Evolutionary conservation across 2,329 filamentous ascomycete species (phyloP).

Genomic region (Seiridium unicorne): DNA sequence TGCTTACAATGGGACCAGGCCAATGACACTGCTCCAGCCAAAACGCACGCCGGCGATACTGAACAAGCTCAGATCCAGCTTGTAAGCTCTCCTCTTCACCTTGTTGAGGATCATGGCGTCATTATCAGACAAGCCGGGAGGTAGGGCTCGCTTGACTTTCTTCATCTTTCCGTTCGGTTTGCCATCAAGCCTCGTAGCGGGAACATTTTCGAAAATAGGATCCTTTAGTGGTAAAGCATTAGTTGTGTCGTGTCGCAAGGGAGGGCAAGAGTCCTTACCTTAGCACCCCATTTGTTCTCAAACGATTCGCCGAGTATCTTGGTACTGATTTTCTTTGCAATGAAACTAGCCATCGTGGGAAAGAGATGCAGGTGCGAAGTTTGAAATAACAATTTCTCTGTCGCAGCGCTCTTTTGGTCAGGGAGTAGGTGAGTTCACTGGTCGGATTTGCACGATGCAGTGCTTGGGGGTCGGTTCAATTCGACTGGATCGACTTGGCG

Average conservation of each 20-base stretch:
- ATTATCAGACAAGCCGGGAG: constrained; percentile 76
- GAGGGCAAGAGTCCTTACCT: constrained; percentile 18
- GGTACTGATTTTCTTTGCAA: constrained; percentile 55
- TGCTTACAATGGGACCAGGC: constrained; percentile 75
- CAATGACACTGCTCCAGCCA: constrained; percentile 87
- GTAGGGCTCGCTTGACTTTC: constrained; percentile 82
- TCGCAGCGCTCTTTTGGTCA: no score
- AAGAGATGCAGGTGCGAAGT: no score
- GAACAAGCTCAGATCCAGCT: constrained; percentile 81
- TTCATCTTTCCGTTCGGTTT: constrained; percentile 69
- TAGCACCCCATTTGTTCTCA: constrained; percentile 48
- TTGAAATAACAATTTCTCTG: no score
- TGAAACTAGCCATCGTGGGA: constrained; percentile 46
- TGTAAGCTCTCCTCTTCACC: constrained; percentile 82
- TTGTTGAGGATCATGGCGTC: constrained; percentile 81
- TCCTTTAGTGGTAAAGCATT: constrained; percentile 54
- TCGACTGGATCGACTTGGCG: no score
- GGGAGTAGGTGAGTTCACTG: no score
- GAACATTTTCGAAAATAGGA: constrained; percentile 83
- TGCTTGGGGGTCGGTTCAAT: no score
- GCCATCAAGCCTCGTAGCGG: constrained; percentile 67
- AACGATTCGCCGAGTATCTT: constrained; percentile 56
- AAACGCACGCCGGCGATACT: constrained; percentile 79
- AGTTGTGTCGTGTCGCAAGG: neutral
- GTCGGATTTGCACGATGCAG: no score